Evolutionary conservation across 1,139 yeast genomes (phyloP), one percentile per base, ranked within the genome.

Genomic region (Petasospora rhodanensis): DNA sequence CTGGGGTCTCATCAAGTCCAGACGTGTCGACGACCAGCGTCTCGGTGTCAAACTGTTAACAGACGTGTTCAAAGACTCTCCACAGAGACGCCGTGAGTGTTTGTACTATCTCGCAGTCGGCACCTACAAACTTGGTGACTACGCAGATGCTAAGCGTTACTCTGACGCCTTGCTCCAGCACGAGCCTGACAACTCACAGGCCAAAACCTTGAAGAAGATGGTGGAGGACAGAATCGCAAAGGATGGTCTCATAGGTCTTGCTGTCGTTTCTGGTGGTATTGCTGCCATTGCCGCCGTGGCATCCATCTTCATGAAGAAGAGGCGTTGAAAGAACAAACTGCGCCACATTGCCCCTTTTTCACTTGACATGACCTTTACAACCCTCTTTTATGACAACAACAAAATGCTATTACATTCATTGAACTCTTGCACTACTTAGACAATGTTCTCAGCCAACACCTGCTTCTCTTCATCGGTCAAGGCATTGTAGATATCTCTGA

Each of bases 1-100:
- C 1, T 93, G 99, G 98, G 98, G 95, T 2, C 65, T 91, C 34
- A 75, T 93, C 42, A 87, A 87, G 55, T 77, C 95, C 5, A 52
- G 59, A 31, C 63, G 67, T 28, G 66, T 67, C 16, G 68, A 67
- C 31, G 79, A 83, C 40, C 95, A 85, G 52, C 72, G 79, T 46
- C 68, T 79, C 35, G 99, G 97, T 0, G 77, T 93, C 17, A 77
- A 74, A 37, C 68, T 89, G 22, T 66, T 93, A 40, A 73, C 91
- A 0, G 78, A 77, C 34, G 72, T 85, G 28, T 89, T 80, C 60
- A 76, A 78, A 47, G 86, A 76, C 33, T 81, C 82, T 0, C 91
- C 95, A 0, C 73, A 76, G 36, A 74, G 96, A 61, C 73, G 96
- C 47, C 69, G 96, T 40, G 98, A 93, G 56, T 81, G 94, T 41